Evolutionary conservation across 306 rosid species (phyloP).

Genomic region (Urtica urens): DNA sequence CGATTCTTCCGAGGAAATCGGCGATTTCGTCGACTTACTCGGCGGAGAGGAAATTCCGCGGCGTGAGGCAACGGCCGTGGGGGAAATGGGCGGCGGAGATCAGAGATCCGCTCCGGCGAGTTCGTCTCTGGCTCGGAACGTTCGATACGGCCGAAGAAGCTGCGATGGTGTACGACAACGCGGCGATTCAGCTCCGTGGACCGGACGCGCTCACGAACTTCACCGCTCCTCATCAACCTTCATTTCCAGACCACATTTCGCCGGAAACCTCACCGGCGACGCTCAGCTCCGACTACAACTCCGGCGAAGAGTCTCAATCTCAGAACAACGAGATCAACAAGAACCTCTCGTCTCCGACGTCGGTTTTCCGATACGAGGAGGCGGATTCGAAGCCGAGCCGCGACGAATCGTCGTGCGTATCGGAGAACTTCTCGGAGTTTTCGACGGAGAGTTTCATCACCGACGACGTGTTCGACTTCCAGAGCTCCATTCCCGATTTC

Average conservation of each 20-base stretch:
- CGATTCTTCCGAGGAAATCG: background rate
- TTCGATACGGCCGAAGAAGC: constrained; percentile 94
- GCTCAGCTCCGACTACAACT: constrained; percentile 19
- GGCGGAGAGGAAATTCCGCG: constrained; percentile 56
- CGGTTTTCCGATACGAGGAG: constrained; percentile 64
- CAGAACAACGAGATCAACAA: constrained; percentile 18
- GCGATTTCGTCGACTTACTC: constrained; percentile 9
- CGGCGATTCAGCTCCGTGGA: constrained; percentile 86
- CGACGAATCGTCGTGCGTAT: constrained; percentile 27
- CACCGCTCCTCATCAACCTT: constrained; percentile 23
- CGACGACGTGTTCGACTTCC: constrained; percentile 40
- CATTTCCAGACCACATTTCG: background rate
- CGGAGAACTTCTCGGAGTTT: constrained; percentile 29
- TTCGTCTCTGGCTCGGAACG: constrained; percentile 87
- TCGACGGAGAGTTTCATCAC: constrained; percentile 34
- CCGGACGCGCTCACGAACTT: constrained; percentile 91
- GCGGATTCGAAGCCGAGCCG: constrained; percentile 27
- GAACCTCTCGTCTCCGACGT: constrained; percentile 53
- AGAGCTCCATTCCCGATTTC: constrained; percentile 26
- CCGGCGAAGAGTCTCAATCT: constrained; percentile 51
- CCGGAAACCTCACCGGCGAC: constrained; percentile 10
- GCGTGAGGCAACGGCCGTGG: constrained; percentile 97
- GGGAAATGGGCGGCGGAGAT: constrained; percentile 99
- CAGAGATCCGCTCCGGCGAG: constrained; percentile 79
- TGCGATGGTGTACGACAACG: constrained; percentile 86